Evolutionary conservation across 2,329 filamentous ascomycete genomes (phyloP).

Genomic region (Thermoascus crustaceus): DNA sequence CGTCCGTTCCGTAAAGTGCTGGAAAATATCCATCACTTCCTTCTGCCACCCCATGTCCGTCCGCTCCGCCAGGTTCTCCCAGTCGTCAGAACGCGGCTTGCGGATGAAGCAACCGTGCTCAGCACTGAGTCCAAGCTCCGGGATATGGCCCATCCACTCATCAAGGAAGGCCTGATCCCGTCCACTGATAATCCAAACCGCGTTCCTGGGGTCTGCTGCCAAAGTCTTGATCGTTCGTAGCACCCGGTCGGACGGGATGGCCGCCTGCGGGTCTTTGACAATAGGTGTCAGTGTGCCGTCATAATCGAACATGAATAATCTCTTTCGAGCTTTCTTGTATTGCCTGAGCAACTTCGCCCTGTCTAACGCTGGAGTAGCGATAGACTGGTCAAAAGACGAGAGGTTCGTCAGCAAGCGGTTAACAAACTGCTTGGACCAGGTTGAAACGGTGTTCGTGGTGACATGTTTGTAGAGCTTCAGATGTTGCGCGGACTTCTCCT

Average conservation of each 20-base stretch:
- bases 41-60: slow-evolving; percentile 89
- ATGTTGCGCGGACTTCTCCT: slow-evolving; percentile 62
- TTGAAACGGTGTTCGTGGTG: slow-evolving; percentile 73
- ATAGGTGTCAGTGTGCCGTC: slow-evolving; percentile 95
- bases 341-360: slow-evolving; percentile 61
- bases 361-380: slow-evolving; percentile 75
- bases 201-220: slow-evolving; percentile 70
- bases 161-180: slow-evolving; percentile 86
- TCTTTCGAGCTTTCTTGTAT: slow-evolving; percentile 66
- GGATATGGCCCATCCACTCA: slow-evolving; percentile 86
- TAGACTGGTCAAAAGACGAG: slow-evolving; percentile 63
- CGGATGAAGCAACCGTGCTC: slow-evolving; percentile 96
- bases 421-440: slow-evolving; percentile 75
- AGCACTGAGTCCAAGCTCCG: slow-evolving; percentile 82
- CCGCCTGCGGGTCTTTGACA: slow-evolving; percentile 80
- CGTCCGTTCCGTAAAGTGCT: slow-evolving; percentile 78
- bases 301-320: slow-evolving; percentile 98
- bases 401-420: slow-evolving; percentile 73
- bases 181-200: slow-evolving; percentile 97
- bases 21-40: slow-evolving; percentile 75
- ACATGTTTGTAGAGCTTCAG: slow-evolving; percentile 72
- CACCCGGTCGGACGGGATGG: slow-evolving; percentile 76
- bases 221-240: slow-evolving; percentile 71
- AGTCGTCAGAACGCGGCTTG: slow-evolving; percentile 64
- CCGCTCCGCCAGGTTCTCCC: slow-evolving; percentile 81